Base-by-base conservation (phyloP, 2,329 filamentous ascomycete genomes). In the Colletotrichum cuscutae region DNA sequence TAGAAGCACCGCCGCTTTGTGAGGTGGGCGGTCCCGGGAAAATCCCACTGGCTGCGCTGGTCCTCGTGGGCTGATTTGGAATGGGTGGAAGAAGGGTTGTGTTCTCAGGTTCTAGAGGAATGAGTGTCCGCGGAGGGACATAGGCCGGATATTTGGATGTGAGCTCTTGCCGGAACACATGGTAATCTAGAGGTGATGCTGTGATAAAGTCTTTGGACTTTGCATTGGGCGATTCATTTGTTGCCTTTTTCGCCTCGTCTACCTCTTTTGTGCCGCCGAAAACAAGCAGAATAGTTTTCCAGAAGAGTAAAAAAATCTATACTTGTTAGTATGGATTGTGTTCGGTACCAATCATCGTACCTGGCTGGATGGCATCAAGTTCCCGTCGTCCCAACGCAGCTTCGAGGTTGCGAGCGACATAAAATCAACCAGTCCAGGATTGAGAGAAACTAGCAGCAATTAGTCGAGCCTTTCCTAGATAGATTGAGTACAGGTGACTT, bases 101-200 rank as follows among this genome's bases (percentile, higher is more conserved):
- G 79, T 97, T 95, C 66, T 98, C 95, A 24, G 94, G 89, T 80
- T 98, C 96, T 15, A 98, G 87, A 1, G 95, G 95, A 72, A 98
- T 91, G 6, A 94, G 83, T 1, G 94, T 93, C 65, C 91, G 92
- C 2, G 97, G 97, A 2, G 97, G 95, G 71, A 97, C 93, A 81
- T 99, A 99, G 3, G 97, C 94, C 12, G 97, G 97, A 80, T 99
- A 99, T 83, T 99, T 99, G 2, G 96, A 98, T 19, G 93, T 97
- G 71, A 99, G 96, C 81, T 99, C 97, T 81, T 98, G 96, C 46
- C 97, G 92, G 80, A 99, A 99, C 26, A 95, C 89, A 80, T 99
- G 96, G 79, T 99, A 99, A 79, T 99, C 97, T 12, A 99, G 85
- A 5, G 97, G 97, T 1, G 96, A 98, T 5, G 97, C 96, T 1